Evolutionary conservation across 805 yeast species (phyloP).

Genomic region (Saccharomycopsis javanensis): DNA sequence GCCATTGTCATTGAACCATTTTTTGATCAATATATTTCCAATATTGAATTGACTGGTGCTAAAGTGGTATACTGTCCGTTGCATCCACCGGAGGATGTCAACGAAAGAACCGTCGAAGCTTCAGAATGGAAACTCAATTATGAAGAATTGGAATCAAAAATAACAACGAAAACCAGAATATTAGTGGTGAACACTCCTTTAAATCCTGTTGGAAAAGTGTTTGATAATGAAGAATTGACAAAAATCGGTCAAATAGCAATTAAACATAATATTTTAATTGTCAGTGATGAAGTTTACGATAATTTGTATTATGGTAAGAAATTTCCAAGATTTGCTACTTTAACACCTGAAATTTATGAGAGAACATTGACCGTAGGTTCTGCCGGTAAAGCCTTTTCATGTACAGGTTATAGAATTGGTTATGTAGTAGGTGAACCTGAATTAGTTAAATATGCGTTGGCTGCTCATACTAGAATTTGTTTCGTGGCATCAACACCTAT

Average conservation of each 20-base stretch:
- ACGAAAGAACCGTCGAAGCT: conserved; percentile 56
- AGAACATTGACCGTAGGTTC: conserved; percentile 88
- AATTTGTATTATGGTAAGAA: conserved; percentile 60
- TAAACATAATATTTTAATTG: conserved; percentile 67
- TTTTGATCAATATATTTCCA: conserved; percentile 93
- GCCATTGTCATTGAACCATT: conserved; percentile 95
- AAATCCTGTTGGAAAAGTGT: conserved; percentile 91
- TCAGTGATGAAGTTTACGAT: conserved; percentile 95
- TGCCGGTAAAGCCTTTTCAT: conserved; percentile 97
- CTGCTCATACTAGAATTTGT: conserved; percentile 92
- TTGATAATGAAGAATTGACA: conserved; percentile 62
- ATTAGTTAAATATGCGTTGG: conserved; percentile 66
- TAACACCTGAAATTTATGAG: conserved; percentile 67
- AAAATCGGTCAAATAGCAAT: conserved; percentile 77
- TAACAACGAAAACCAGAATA: conserved; percentile 67
- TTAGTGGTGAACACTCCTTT: conserved; percentile 90
- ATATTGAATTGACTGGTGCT: conserved; percentile 90
- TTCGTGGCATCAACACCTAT: conserved; percentile 85
- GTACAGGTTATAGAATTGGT: conserved; percentile 98
- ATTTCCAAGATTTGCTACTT: conserved; percentile 77
- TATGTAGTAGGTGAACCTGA: conserved; percentile 89
- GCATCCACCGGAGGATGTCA: conserved; percentile 70
- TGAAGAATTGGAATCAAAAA: conserved; percentile 61
- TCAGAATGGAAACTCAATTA: conserved; percentile 83
- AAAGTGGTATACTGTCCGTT: conserved; percentile 79